Evolutionary conservation across 768 basidiomycete species (phyloP).

Genomic region (Floccularia luteovirens): DNA sequence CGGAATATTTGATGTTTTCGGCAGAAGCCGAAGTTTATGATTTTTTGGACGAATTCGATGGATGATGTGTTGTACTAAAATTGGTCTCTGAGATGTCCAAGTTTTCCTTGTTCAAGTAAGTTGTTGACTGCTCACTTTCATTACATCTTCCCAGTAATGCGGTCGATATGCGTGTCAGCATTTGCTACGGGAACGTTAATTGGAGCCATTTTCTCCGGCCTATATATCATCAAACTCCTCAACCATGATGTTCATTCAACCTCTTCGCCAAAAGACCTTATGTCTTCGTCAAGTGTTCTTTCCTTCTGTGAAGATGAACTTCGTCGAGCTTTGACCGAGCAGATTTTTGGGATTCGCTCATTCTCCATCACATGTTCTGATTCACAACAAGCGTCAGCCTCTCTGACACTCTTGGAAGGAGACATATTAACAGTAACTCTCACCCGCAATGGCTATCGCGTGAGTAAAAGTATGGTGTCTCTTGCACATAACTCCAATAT

Average conservation of each 20-base stretch:
- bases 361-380: slow-evolving; percentile 34
- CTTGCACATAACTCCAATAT: slow-evolving; percentile 7
- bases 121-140: too few relatives aligned
- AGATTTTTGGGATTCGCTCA: slow-evolving; percentile 45
- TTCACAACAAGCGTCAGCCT: slow-evolving; percentile 41
- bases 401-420: slow-evolving; percentile 52
- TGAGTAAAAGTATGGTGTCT: slow-evolving; percentile 18
- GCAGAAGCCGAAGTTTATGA: too few relatives aligned
- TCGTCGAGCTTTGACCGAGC: slow-evolving; percentile 45
- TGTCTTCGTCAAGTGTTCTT: slow-evolving; percentile 10
- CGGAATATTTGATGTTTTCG: too few relatives aligned
- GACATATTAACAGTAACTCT: slow-evolving; percentile 36
- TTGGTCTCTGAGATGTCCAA: too few relatives aligned
- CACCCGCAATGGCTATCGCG: slow-evolving; percentile 49
- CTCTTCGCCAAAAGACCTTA: slow-evolving; percentile 7
- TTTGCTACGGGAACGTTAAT: too few relatives aligned
- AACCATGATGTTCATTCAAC: slow-evolving; percentile 11
- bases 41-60: too few relatives aligned
- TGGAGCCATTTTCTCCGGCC: slow-evolving; percentile 14
- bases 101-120: too few relatives aligned
- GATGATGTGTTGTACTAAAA: too few relatives aligned
- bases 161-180: too few relatives aligned
- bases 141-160: too few relatives aligned
- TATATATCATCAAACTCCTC: slow-evolving; percentile 17
- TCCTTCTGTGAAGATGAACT: slow-evolving; percentile 44